Base-by-base conservation (phyloP, 768 basidiomycete species). In the Leccinum broughii region DNA sequence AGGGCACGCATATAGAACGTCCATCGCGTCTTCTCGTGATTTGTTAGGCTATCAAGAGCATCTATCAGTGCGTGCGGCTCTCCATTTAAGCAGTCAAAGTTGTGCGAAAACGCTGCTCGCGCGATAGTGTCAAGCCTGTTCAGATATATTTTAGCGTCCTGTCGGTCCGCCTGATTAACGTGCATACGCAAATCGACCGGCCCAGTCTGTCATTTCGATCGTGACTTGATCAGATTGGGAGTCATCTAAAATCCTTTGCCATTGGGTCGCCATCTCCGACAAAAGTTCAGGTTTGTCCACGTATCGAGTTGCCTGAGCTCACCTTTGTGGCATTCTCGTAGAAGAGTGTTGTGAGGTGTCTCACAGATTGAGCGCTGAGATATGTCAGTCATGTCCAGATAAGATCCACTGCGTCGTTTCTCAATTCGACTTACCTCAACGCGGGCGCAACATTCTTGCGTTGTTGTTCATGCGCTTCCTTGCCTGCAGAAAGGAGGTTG, bases 1-100 rank as follows among this genome's bases (percentile, higher is more conserved):
- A 87, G 73, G 39, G 86, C 83, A 41, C 84, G 81, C 78, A 86
- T 85, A 64, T 86, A 85, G 67, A 86, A 86, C 4, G 83, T 83
- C 53, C 81, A 79, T n/a, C 66, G 64, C 39, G 77, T 83, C 66
- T 85, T 81, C 67, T 86, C 80, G 51, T 80, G 81, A 67, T 85
- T 86, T n/a, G 84, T 86, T 26, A 87, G 73, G 28, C 80, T 80
- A 64, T 87, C 83, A 49, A 87, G 71, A 8, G 84, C 76, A 62
- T 82, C 78, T 22, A 82, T 78, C 3, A 87, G 69, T 24, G 77
- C 68, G 64, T 84, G 79, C 4, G 81, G 73, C 50, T 75, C 75
- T 15, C 81, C 83, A 11, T 78, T 76, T 24, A 87, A 79, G 66
- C 83, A 85, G 57, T 77, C 75, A 56, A 88, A 86, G 69, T 87